Conservation (phyloP, 371 early-diverging fungal genomes). For the Mortierella sp. region DNA sequence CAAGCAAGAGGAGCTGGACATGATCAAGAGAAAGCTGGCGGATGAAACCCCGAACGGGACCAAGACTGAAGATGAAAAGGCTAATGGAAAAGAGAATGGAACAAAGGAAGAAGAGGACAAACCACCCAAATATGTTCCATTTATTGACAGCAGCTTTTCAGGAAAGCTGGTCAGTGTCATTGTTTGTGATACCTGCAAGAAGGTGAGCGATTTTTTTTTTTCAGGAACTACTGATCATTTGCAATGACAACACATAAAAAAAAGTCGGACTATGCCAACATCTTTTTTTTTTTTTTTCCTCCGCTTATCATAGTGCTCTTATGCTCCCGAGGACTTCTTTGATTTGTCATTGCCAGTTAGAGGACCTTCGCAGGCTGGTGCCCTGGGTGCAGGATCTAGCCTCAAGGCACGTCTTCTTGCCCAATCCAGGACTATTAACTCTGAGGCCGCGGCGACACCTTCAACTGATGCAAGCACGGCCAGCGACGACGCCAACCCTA, state of each 20-base stretch:
- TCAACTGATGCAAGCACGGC: neutral
- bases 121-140: conserved; percentile 52
- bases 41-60: conserved; percentile 8
- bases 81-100: conserved; percentile 34
- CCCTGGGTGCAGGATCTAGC: conserved; percentile 12
- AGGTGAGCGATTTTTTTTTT: conserved; percentile 25
- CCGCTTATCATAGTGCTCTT: conserved; percentile 36
- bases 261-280: conserved; percentile 1
- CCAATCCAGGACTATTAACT: conserved; percentile 15
- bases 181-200: conserved; percentile 63
- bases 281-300: conserved; percentile 1
- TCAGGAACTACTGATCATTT: neutral
- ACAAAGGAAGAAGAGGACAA: conserved; percentile 22
- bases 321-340: conserved; percentile 62
- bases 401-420: conserved; percentile 21
- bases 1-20: conserved; percentile 59
- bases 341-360: conserved; percentile 61
- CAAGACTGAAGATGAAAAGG: conserved; percentile 17
- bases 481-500: neutral
- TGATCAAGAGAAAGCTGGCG: conserved; percentile 22
- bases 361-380: neutral
- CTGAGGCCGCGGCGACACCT: neutral
- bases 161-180: conserved; percentile 63
- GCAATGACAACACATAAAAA: too few relatives aligned
- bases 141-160: conserved; percentile 68